These are phyloP conservation scores for sorghum (Sorghum bicolor) DNA, from an alignment of 176 grass and related monocot genomes.

Conservation along the genomic window DNA sequence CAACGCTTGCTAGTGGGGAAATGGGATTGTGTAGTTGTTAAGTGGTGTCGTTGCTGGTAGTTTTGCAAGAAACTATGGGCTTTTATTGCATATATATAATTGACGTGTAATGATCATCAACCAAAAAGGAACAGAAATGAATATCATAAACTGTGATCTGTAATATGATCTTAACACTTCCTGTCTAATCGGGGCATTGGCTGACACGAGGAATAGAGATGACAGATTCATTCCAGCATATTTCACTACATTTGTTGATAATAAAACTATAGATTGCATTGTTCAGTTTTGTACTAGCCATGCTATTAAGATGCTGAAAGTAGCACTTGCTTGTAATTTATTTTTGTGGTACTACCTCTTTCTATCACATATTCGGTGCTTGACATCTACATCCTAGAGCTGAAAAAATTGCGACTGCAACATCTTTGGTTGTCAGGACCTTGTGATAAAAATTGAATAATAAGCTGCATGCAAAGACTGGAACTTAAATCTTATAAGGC, in stretches of 20 bases:
- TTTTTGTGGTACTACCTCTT: background rate
- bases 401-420: background rate
- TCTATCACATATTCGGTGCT: background rate
- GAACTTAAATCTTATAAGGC: background rate
- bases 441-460: background rate
- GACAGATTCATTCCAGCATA: background rate
- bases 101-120: background rate
- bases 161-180: background rate
- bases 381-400: conserved; percentile 8
- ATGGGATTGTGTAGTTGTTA: background rate
- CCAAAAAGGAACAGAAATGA: background rate
- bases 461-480: background rate
- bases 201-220: background rate
- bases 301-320: background rate
- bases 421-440: background rate
- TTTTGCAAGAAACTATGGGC: background rate
- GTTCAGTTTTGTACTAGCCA: background rate
- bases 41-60: background rate
- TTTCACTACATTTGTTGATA: background rate
- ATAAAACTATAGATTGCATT: background rate
- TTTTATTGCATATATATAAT: conserved; percentile 1
- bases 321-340: background rate
- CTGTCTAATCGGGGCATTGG: background rate
- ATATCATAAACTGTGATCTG: background rate
- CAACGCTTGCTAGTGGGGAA: conserved; percentile 5